Evolutionary conservation across 2,329 filamentous ascomycete species (phyloP).

Genomic region (Lecanicillium sp.): DNA sequence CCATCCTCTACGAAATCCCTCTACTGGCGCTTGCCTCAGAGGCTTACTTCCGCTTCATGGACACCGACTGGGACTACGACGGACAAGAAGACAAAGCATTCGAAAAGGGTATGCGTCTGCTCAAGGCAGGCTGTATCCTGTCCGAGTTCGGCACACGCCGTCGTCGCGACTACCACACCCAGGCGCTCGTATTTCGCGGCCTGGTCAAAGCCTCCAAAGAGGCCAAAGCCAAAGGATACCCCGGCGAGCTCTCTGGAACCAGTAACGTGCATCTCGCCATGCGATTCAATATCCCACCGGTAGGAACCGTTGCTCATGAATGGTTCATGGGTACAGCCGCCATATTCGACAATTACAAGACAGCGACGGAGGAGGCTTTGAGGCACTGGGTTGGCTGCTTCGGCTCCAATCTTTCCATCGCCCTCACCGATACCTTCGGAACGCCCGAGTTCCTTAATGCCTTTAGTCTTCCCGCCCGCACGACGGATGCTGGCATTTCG

Average conservation of each 20-base stretch:
- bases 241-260: slow-evolving; percentile 75
- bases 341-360: slow-evolving; percentile 76
- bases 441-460: slow-evolving; percentile 81
- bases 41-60: slow-evolving; percentile 95
- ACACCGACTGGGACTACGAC: slow-evolving; percentile 84
- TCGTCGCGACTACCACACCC: slow-evolving; percentile 88
- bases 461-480: slow-evolving; percentile 61
- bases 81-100: slow-evolving; percentile 82
- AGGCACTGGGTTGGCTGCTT: slow-evolving; percentile 89
- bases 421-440: slow-evolving; percentile 93
- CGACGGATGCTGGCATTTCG: slow-evolving; percentile 36
- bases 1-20: slow-evolving; percentile 96
- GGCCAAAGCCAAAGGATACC: slow-evolving; percentile 55
- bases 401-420: slow-evolving; percentile 76
- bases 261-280: slow-evolving; percentile 97
- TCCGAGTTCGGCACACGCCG: slow-evolving; percentile 92
- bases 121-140: slow-evolving; percentile 79
- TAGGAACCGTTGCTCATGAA: slow-evolving; percentile 90
- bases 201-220: slow-evolving; percentile 73
- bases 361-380: slow-evolving; percentile 78
- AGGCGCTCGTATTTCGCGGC: slow-evolving; percentile 84
- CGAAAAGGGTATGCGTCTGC: slow-evolving; percentile 68
- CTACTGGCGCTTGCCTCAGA: slow-evolving; percentile 87
- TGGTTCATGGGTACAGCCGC: slow-evolving; percentile 99
- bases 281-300: slow-evolving; percentile 76